Evolutionary conservation across 2,329 filamentous ascomycete species (phyloP).

Genomic region (Colletotrichum liriopes): DNA sequence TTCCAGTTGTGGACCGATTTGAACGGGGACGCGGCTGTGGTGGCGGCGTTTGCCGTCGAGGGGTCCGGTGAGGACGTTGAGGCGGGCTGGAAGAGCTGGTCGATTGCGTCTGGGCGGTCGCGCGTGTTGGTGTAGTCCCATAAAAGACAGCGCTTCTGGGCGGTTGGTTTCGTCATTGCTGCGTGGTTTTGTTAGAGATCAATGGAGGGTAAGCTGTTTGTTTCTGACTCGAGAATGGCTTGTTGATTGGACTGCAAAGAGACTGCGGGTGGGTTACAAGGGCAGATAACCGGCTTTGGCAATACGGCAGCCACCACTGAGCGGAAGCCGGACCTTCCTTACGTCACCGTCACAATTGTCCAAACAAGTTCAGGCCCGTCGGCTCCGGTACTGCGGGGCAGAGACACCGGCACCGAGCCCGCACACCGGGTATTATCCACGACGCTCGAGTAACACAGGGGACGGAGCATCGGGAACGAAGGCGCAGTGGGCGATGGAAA

Average conservation of each 20-base stretch:
- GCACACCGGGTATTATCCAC: not conserved
- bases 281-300: not conserved
- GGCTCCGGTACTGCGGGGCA: not conserved
- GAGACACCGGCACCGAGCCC: not conserved
- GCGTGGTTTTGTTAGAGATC: not conserved
- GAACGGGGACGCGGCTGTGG: conserved; percentile 46
- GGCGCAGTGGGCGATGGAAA: not conserved
- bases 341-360: not conserved
- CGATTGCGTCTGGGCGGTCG: conserved; percentile 53
- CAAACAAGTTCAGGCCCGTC: not conserved
- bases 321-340: conserved; percentile 1
- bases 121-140: conserved; percentile 61
- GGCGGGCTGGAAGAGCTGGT: conserved; percentile 51
- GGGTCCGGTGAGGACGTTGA: no score
- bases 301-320: not conserved
- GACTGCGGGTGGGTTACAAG: not conserved
- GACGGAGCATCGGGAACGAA: no score
- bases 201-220: not conserved
- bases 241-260: not conserved
- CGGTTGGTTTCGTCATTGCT: not conserved
- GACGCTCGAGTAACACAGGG: no score
- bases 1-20: conserved; percentile 59
- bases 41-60: not conserved
- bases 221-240: no score
- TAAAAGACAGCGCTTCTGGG: conserved; percentile 56